Percentiles rank a stretch among this genome's conserved stretches.
These are phyloP conservation scores for Russula vinacea DNA, from an alignment of 768 basidiomycete genomes.

Conservation along the genomic window DNA sequence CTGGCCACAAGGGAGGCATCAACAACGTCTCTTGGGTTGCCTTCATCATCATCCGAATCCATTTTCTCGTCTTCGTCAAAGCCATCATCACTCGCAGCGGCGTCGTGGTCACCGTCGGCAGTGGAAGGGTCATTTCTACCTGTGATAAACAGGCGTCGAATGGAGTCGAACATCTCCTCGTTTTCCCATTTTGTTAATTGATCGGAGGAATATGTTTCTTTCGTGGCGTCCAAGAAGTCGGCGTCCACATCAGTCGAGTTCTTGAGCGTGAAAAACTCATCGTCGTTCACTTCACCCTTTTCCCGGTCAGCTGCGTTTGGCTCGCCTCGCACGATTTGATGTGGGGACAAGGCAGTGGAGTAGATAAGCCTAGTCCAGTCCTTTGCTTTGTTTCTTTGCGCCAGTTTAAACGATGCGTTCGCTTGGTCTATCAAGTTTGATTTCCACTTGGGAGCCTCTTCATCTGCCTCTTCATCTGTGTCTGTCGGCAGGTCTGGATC, in stretches of 20 bases:
- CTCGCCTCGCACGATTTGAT: slow-evolving; percentile 55
- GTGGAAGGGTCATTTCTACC: slow-evolving; percentile 46
- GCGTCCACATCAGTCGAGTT: slow-evolving; percentile 36
- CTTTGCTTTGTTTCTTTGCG: slow-evolving; percentile 44
- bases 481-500: slow-evolving; percentile 49
- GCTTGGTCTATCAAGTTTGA: slow-evolving; percentile 54
- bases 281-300: slow-evolving; percentile 41
- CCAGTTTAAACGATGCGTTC: slow-evolving; percentile 44
- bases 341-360: slow-evolving; percentile 60
- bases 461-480: slow-evolving; percentile 44
- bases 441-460: slow-evolving; percentile 72
- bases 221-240: slow-evolving; percentile 68
- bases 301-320: slow-evolving; percentile 22
- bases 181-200: slow-evolving; percentile 75
- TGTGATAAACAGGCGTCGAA: slow-evolving; percentile 88
- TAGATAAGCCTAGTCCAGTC: slow-evolving; percentile 91
- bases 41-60: slow-evolving; percentile 38
- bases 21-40: slow-evolving; percentile 1
- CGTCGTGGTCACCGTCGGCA: slow-evolving; percentile 34
- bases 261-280: slow-evolving; percentile 66
- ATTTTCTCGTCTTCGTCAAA: slow-evolving; percentile 42
- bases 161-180: slow-evolving; percentile 79
- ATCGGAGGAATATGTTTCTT: slow-evolving; percentile 51
- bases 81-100: slow-evolving; percentile 39
- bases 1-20: slow-evolving; percentile 65